These are phyloP conservation scores for Laetiporus sulphureus DNA, from an alignment of 1,284 basidiomycete species.

Conservation along the genomic window DNA sequence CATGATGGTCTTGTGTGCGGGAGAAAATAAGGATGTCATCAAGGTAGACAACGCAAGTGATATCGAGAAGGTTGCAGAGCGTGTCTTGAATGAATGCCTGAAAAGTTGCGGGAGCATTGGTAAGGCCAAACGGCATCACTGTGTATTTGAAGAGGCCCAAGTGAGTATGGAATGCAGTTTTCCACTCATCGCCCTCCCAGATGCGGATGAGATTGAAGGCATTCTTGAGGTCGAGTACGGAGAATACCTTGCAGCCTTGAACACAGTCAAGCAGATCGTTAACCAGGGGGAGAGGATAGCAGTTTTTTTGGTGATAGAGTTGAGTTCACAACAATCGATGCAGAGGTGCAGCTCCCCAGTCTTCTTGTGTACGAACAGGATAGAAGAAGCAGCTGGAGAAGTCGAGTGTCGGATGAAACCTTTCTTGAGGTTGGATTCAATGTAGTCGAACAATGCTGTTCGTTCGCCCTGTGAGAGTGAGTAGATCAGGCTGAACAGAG, in stretches of 20 bases:
- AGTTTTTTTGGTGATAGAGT: slow-evolving; percentile 7
- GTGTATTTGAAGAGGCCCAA: slow-evolving; percentile 9
- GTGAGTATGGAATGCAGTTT: slow-evolving; percentile 9
- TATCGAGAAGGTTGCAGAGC: slow-evolving; percentile 20
- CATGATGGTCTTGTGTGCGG: slow-evolving; percentile 8
- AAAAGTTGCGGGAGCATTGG: slow-evolving; percentile 11
- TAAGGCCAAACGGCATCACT: slow-evolving; percentile 13
- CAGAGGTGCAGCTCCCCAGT: neutral
- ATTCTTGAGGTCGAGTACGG: slow-evolving; percentile 7
- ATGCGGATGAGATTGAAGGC: slow-evolving; percentile 12
- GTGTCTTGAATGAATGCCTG: slow-evolving; percentile 13
- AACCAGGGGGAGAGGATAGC: slow-evolving; percentile 9
- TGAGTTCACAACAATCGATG: slow-evolving; percentile 13
- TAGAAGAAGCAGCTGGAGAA: neutral
- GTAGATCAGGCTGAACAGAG: too few species aligned
- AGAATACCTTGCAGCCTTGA: slow-evolving; percentile 3
- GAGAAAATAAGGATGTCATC: slow-evolving; percentile 22
- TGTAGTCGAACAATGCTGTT: neutral
- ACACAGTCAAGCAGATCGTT: slow-evolving; percentile 4
- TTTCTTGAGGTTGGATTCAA: slow-evolving; percentile 1
- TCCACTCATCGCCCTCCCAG: slow-evolving; percentile 11
- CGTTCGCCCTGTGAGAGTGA: slow-evolving; percentile 1
- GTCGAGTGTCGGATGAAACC: slow-evolving; percentile 1
- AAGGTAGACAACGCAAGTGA: slow-evolving; percentile 19
- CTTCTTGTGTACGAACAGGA: slow-evolving; percentile 9